Percentiles rank a stretch among this genome's conserved stretches.
phyloP scores from a whole-genome alignment of 1,284 basidiomycete species.

The Fomitopsis schrenkii region DNA sequence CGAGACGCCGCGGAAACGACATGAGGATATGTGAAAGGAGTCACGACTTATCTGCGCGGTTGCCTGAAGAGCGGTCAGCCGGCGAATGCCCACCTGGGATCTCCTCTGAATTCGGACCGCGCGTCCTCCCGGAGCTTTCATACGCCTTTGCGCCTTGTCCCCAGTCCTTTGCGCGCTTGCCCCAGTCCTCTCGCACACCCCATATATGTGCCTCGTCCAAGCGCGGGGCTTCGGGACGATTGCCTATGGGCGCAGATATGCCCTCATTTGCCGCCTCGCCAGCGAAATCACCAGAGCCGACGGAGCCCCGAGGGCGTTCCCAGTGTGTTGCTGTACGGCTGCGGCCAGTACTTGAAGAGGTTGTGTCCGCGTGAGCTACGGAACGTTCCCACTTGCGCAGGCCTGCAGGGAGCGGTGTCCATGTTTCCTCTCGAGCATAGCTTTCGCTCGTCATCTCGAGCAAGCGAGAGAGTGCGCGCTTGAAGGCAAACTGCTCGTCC shows the following conservation, averaged over 20 bases:
- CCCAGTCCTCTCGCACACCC: constrained; percentile 47
- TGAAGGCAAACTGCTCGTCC: constrained; percentile 68
- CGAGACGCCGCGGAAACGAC: no score
- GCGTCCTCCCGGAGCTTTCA: background rate
- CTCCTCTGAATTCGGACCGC: background rate
- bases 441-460: constrained; percentile 60
- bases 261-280: constrained; percentile 19
- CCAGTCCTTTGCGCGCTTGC: constrained; percentile 13
- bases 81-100: no score
- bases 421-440: constrained; percentile 41
- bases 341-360: background rate
- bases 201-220: constrained; percentile 37
- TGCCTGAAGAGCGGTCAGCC: no score
- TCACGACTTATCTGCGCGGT: no score
- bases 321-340: background rate
- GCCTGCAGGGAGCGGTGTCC: constrained; percentile 38
- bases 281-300: constrained; percentile 19
- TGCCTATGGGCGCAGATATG: constrained; percentile 1
- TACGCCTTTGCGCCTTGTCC: constrained; percentile 9
- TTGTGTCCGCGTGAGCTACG: background rate
- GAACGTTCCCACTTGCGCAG: constrained; percentile 36
- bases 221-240: constrained; percentile 35
- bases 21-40: no score
- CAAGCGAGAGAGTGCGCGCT: constrained; percentile 63
- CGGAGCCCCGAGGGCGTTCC: background rate